Base-by-base conservation (phyloP, 441 rosid species). In the Arabidopsis lyrata region DNA sequence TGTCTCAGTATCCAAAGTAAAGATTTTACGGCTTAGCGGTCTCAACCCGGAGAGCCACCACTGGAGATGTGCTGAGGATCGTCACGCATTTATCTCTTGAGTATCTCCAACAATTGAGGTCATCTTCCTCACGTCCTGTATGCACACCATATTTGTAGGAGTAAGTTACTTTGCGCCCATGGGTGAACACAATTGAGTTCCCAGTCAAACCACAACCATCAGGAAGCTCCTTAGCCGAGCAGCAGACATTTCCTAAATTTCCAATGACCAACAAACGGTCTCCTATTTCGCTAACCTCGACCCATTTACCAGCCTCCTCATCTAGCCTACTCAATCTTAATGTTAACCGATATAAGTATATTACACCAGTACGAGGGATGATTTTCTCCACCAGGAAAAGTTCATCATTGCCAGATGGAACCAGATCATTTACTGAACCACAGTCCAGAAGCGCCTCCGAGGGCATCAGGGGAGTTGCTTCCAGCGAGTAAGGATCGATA, bases 341-440 rank as follows among this genome's bases (percentile, higher is more conserved):
- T 9, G 34, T 2, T 1, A 32, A 32, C 11, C 14, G 14, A 5
- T 2, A 7, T 7, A 56, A 56, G 0, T 20, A 1, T 10, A 56
- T 0, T 0, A 44, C 55, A 12, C 3, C 1, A n/a, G 0, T 0
- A 44, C 16, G 14, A 31, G 13, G 9, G 15, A 12, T 1, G 74
- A 47, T 5, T 22, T 1, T 5, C 36, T 58, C 29, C 35, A 70
- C 57, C 15, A 69, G 12, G 56, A 34, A 69, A 69, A 58, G 57
- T 4, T 58, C 74, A 58, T 58, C 74, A 6, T 57, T 8, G 2
- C 65, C 73, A n/a, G 7, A 57, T 20, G 65, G 47, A 57, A 69
- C 44, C 12, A 57, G 15, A 57, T 2, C 12, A 6, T 18, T 55
- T 1, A 0, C 2, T 3, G 10, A 1, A 2, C 27, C 27, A 24